phyloP scores from a whole-genome alignment of 805 yeast species.

The Suhomyces faveliae region DNA sequence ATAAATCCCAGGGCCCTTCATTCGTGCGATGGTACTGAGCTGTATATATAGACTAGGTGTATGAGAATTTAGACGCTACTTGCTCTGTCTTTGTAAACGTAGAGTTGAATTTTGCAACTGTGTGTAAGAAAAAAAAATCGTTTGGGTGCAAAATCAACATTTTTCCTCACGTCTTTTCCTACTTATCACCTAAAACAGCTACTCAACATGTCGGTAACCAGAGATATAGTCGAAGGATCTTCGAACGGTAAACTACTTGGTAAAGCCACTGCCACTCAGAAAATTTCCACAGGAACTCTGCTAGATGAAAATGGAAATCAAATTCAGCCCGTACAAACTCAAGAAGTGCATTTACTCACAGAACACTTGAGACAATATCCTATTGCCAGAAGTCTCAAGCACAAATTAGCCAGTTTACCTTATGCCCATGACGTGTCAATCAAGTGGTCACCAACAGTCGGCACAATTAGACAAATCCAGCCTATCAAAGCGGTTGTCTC shows the following conservation, averaged over 20 bases:
- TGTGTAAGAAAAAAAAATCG: not conserved
- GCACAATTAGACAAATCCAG: conserved; percentile 12
- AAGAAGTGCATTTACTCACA: conserved; percentile 1
- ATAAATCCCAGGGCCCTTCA: not conserved
- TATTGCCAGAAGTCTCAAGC: conserved; percentile 1
- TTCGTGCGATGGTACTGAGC: not conserved
- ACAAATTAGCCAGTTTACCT: not conserved
- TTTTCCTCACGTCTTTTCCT: not conserved
- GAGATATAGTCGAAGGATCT: not conserved
- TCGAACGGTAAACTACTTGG: not conserved
- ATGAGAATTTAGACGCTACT: not conserved
- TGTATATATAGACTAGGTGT: not conserved
- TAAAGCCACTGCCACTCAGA: not conserved
- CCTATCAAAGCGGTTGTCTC: conserved; percentile 46
- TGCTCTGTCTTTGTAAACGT: not conserved
- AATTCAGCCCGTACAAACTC: not conserved
- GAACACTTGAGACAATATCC: conserved; percentile 9
- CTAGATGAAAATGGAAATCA: not conserved
- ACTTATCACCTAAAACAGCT: not conserved
- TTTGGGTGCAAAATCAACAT: not conserved
- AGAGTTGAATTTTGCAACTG: not conserved
- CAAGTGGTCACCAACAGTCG: not conserved
- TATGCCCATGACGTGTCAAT: not conserved
- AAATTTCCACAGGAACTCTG: not conserved
- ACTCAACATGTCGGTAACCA: not conserved